Conservation (phyloP, 116 monocot species). For the Trichopus zeylanicus region DNA sequence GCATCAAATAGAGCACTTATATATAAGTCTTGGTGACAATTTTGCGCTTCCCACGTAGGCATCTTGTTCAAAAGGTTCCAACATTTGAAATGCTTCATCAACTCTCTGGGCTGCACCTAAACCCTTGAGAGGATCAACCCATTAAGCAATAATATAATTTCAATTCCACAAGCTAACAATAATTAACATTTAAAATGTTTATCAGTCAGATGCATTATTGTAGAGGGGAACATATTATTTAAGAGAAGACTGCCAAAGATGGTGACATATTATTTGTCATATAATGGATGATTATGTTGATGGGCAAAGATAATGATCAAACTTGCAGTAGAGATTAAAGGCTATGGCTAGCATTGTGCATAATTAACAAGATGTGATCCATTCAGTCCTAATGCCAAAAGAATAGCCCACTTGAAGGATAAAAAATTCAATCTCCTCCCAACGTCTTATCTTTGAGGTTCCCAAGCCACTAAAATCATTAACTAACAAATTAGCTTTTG, state of each 20-base stretch:
- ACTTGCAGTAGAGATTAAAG: no score
- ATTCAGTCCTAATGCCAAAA: no score
- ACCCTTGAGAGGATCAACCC: slow-evolving; percentile 19
- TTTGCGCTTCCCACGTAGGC: slow-evolving; percentile 33
- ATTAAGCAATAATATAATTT: no score
- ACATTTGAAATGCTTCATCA: slow-evolving; percentile 72
- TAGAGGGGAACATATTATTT: background rate
- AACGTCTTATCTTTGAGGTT: no score
- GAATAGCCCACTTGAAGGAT: no score
- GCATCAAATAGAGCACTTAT: slow-evolving; percentile 68
- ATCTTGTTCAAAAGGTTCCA: slow-evolving; percentile 60
- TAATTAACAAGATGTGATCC: no score
- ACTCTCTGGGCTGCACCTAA: slow-evolving; percentile 66
- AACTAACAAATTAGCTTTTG: no score
- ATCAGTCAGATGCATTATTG: background rate
- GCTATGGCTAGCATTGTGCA: no score
- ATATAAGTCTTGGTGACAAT: slow-evolving; percentile 47
- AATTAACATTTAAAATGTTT: no score
- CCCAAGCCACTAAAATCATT: no score
- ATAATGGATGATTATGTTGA: background rate
- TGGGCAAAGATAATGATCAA: background rate
- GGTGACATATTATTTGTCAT: background rate
- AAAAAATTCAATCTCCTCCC: no score
- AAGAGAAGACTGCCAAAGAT: background rate
- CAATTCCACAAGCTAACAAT: no score